These are phyloP conservation scores for Penicillium sp. DNA, from an alignment of 2,329 filamentous ascomycete genomes.

Conservation along the genomic window DNA sequence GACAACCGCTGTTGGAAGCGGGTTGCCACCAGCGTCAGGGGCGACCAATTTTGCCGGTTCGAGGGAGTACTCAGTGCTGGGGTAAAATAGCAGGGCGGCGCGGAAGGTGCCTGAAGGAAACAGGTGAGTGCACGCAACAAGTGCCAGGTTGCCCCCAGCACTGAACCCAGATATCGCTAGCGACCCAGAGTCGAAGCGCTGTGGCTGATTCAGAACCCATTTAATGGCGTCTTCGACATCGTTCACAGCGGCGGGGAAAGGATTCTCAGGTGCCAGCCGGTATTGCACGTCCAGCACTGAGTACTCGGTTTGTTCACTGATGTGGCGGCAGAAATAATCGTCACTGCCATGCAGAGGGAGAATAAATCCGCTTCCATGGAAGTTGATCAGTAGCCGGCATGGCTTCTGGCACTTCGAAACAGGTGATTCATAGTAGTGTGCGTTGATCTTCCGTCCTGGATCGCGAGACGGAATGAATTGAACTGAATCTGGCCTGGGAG, in stretches of 20 bases:
- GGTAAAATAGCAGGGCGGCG: conserved; percentile 41
- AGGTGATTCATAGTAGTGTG: conserved; percentile 34
- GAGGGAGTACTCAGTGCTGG: conserved; percentile 31
- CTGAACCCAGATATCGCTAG: conserved; percentile 50
- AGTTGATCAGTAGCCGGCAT: conserved; percentile 39
- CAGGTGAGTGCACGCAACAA: conserved; percentile 35
- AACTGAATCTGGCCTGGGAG: conserved; percentile 30
- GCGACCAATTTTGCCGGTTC: conserved; percentile 26
- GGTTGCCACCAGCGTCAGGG: conserved; percentile 27
- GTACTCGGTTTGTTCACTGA: conserved; percentile 32
- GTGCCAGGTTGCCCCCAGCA: conserved; percentile 48
- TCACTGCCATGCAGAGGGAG: conserved; percentile 38
- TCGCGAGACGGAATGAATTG: conserved; percentile 38
- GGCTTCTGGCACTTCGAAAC: conserved; percentile 18
- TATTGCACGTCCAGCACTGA: conserved; percentile 47
- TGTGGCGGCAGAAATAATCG: conserved; percentile 34
- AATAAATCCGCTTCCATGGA: conserved; percentile 42
- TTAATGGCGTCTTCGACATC: conserved; percentile 46
- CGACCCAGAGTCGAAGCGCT: conserved; percentile 38
- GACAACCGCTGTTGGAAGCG: conserved; percentile 29
- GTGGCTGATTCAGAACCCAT: conserved; percentile 41
- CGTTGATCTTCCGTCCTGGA: conserved; percentile 33
- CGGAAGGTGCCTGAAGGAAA: conserved; percentile 39
- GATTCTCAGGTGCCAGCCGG: conserved; percentile 46
- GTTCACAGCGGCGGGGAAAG: conserved; percentile 46